Base-by-base conservation (phyloP, 768 basidiomycete genomes). In the Amanita muscaria region DNA sequence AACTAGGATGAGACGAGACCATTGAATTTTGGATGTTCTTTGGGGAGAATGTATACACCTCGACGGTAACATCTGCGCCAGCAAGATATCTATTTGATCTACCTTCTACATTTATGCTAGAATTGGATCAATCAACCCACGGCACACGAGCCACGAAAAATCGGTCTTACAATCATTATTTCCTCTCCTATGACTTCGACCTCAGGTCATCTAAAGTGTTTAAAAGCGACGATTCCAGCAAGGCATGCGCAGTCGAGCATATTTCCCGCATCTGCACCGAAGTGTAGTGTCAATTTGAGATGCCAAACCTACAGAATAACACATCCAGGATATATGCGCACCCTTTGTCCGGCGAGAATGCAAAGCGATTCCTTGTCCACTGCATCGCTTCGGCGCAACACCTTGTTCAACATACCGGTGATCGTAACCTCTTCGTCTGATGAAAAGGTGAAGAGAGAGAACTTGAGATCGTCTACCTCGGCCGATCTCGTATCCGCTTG, bases 321-420 rank as follows among this genome's bases (percentile, higher is more conserved):
- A 40, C 40, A 16, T 16, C 37, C 31, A 34, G 21, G 4, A 15
- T 29, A 38, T 6, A 35, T 23, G 64, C 77, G 38, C 47, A 89
- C 93, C 56, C 92, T 78, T 60, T 97, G 88, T n/a, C 91, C 93
- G 6, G 94, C 91, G 12, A 93, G 61, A 37, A 99, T 81, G 61
- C 96, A 99, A 15, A 99, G 62, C 1, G 91, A 87, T 59, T 97
- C 96, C 57, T 92, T 86, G 67, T 99, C 96, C 14, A 99, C 73
- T 0, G 88, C 84, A 56, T 96, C 91, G 51, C 92, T 94, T 49
- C 91, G 66, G 58, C 83, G 69, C 34, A 99, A 64, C 22, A 96
- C 82, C 64, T 98, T 98, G 63, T 98, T 94, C 22, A 99, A 71
- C 78, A 96, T 84, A 4, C 93, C 76, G 1, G 88, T 85, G 40